Conservation (phyloP, 192 early-diverging fungal species). For the Backusella tuberculispora region DNA sequence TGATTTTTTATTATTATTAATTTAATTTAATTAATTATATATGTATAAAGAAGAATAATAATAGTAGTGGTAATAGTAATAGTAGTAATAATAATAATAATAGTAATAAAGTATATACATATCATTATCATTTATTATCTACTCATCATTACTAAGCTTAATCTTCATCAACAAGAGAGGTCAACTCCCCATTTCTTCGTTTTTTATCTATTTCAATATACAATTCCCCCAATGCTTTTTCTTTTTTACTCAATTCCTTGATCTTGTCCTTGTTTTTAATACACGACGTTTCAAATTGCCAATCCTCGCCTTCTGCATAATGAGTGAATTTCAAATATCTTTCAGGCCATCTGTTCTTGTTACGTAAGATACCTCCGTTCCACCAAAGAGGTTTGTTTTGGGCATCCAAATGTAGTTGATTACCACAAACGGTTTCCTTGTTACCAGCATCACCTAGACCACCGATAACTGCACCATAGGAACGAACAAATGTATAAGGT, state of each 20-base stretch:
- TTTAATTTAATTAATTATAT: background rate
- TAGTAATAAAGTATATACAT: background rate
- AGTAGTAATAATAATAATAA: background rate
- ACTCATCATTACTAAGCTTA: too few species aligned
- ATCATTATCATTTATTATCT: too few species aligned
- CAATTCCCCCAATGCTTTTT: slow-evolving; percentile 9
- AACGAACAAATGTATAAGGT: slow-evolving; percentile 54
- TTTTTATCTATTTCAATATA: slow-evolving; percentile 30
- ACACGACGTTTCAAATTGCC: slow-evolving; percentile 50
- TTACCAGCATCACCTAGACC: slow-evolving; percentile 42
- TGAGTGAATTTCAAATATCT: slow-evolving; percentile 45
- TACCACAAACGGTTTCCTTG: slow-evolving; percentile 45
- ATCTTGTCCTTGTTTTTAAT: slow-evolving; percentile 43
- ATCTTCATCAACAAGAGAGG: background rate
- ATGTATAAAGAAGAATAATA: too few species aligned
- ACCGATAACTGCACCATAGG: slow-evolving; percentile 57
- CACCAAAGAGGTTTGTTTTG: slow-evolving; percentile 51
- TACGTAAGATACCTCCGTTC: slow-evolving; percentile 54
- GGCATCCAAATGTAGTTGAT: slow-evolving; percentile 47
- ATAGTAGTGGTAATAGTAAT: too few species aligned
- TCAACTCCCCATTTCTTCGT: slow-evolving; percentile 13
- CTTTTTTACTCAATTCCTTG: background rate
- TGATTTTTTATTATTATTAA: too few species aligned
- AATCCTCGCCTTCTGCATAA: slow-evolving; percentile 44
- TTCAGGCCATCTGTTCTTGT: slow-evolving; percentile 45